These are phyloP conservation scores for Cordyceps tenuipes DNA, from an alignment of 2,329 filamentous ascomycete genomes.

Conservation along the genomic window DNA sequence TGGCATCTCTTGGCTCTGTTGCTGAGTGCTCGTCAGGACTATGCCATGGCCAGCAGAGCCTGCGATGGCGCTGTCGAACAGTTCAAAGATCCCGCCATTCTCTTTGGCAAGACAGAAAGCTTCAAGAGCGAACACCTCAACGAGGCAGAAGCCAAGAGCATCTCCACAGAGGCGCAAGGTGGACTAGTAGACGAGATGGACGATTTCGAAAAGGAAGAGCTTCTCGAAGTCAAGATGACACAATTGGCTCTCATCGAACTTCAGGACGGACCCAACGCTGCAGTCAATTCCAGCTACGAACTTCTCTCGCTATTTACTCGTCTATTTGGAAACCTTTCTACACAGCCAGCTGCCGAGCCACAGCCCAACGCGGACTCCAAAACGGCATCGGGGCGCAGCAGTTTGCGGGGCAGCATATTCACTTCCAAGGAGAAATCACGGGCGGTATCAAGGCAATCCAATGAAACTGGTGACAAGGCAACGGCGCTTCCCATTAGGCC, in stretches of 20 bases:
- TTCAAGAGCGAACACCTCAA: conserved; percentile 63
- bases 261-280: conserved; percentile 71
- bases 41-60: conserved; percentile 66
- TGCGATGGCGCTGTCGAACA: conserved; percentile 91
- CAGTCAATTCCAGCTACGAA: conserved; percentile 83
- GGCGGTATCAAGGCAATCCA: conserved; percentile 34
- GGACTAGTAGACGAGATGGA: conserved; percentile 73
- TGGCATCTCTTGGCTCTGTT: conserved; percentile 89
- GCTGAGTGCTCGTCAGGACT: conserved; percentile 80
- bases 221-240: conserved; percentile 94
- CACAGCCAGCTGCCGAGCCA: conserved; percentile 36
- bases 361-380: conserved; percentile 53
- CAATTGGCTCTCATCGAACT: conserved; percentile 79
- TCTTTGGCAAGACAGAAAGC: conserved; percentile 55
- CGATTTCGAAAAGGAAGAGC: conserved; percentile 71
- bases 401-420: conserved; percentile 69
- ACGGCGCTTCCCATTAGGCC: conserved; percentile 21
- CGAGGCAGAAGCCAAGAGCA: conserved; percentile 32
- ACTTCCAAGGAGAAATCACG: conserved; percentile 43
- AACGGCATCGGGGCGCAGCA: conserved; percentile 64
- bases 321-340: conserved; percentile 57
- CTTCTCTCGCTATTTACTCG: conserved; percentile 73
- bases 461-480: conserved; percentile 31
- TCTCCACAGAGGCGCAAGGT: conserved; percentile 19
- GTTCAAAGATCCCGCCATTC: conserved; percentile 61